phyloP scores from a whole-genome alignment of 257 asterid species.

The Gynochthodes officinalis region DNA sequence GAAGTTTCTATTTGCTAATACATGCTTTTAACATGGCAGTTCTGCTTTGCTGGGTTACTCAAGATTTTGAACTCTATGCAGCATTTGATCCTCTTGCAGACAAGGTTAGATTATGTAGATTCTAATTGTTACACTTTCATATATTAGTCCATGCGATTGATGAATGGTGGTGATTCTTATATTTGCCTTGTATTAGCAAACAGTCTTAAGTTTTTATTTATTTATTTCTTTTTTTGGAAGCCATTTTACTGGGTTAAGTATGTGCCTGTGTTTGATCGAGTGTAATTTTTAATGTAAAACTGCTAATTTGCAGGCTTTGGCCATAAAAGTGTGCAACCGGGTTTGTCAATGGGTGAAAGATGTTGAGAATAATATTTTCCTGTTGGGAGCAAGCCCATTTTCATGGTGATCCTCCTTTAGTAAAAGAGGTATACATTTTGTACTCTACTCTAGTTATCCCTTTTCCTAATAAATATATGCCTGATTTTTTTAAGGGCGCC shows the following conservation, averaged over 20 bases:
- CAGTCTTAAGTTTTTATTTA: no score
- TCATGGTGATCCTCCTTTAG: slow-evolving; percentile 59
- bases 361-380: slow-evolving; percentile 79
- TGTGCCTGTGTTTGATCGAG: background rate
- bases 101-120: slow-evolving; percentile 57
- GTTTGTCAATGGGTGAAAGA: slow-evolving; percentile 97
- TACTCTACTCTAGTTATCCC: background rate
- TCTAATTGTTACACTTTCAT: background rate
- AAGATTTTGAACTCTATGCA: slow-evolving; percentile 93
- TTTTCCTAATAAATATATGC: background rate
- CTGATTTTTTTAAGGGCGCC: slow-evolving; percentile 13
- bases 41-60: slow-evolving; percentile 96
- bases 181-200: background rate
- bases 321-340: slow-evolving; percentile 88
- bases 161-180: background rate
- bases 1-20: background rate
- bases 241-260: background rate
- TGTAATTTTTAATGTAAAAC: background rate
- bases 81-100: slow-evolving; percentile 99
- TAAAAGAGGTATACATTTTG: background rate
- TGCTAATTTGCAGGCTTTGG: slow-evolving; percentile 66
- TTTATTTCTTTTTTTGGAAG: no score
- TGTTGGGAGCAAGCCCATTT: slow-evolving; percentile 87
- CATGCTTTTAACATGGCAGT: slow-evolving; percentile 41
- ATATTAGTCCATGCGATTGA: background rate